Evolutionary conservation across 2,329 filamentous ascomycete genomes (phyloP), one percentile per base, ranked within the genome.

Genomic region (Rutstroemia sp.): DNA sequence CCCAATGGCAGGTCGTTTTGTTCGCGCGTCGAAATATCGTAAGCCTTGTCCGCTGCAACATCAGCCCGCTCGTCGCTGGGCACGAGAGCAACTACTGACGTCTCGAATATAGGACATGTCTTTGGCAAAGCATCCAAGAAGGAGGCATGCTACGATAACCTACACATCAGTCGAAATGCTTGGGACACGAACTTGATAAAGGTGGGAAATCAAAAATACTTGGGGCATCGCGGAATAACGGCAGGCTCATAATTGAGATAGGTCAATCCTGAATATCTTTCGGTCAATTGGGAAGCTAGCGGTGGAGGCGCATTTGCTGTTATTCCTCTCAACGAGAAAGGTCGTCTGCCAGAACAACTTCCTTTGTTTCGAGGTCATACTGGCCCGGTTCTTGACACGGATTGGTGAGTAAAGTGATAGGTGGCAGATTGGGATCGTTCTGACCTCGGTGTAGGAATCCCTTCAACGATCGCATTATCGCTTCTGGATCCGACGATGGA

Each of bases 121-220:
- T 99, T 96, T 78, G 94, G 94, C 72, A 94, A 95, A 76, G 78
- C 90, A 61, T 95, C 92, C 64, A 87, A 89, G 75, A 96, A 96
- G 82, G 94, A 99, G 73, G 89, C 89, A 81, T 96, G 92, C 79
- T 99, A 97, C 76, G 94, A 99, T 75, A 97, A 97, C 74, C 78
- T 99, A 65, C 89, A 90, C 72, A 90, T 99, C 74, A 96, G 91
- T 70, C 89, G 88, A 75, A 99, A 99, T 84, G 94, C 94, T 56
- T 99, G 94, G 94, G 94, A 99, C 74, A 96, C 92, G 69, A 99
- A 99, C 77, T 78, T 99, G 70, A 82, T 97, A 76, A 97, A 97
- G 87, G 91, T 95, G 73, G 36, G 64, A 57, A 39, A 25, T 53
- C 34, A n/a, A 49, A 57, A 17, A 44, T 44, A 4, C 5, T 36